Percentiles rank a stretch among this genome's conserved stretches.
Conservation (phyloP, 495 filamentous ascomycete species). For the Aspergillus campestris region DNA sequence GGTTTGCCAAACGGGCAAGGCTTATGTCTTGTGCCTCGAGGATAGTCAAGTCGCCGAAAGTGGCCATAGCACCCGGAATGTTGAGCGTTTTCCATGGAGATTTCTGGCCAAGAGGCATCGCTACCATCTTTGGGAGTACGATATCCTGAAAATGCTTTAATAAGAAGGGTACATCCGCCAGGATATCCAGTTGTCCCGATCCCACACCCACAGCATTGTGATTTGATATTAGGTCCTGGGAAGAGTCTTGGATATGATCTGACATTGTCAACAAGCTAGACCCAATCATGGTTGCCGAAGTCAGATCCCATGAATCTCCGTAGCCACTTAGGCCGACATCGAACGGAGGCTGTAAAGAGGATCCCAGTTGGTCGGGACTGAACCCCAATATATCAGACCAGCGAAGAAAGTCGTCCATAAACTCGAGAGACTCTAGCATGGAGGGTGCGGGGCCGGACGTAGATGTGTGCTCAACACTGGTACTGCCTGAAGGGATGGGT, state of each 20-base stretch:
- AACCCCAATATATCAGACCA: conserved; percentile 28
- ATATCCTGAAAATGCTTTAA: conserved; percentile 26
- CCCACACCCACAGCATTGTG: not conserved
- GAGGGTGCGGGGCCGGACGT: not conserved
- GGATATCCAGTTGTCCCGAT: conserved; percentile 6
- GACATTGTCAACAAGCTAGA: too few relatives aligned
- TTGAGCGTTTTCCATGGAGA: conserved; percentile 28
- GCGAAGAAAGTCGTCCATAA: conserved; percentile 27
- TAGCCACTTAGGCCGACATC: conserved; percentile 1
- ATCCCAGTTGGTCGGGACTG: conserved; percentile 15
- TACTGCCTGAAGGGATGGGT: too few relatives aligned
- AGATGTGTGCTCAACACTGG: not conserved
- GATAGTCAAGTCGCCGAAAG: conserved; percentile 24
- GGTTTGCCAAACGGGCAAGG: conserved; percentile 25
- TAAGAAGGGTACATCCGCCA: conserved; percentile 19
- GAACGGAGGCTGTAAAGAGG: conserved; percentile 8
- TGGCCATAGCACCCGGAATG: conserved; percentile 22
- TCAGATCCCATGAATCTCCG: too few relatives aligned
- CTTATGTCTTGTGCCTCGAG: conserved; percentile 20
- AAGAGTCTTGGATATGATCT: too few relatives aligned
- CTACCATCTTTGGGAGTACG: conserved; percentile 26
- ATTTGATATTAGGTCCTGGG: not conserved
- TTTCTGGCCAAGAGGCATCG: conserved; percentile 23
- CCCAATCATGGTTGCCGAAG: too few relatives aligned
- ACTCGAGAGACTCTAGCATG: conserved; percentile 16